Conservation (phyloP, 2,329 filamentous ascomycete genomes). For the Akanthomyces uredinophilus region DNA sequence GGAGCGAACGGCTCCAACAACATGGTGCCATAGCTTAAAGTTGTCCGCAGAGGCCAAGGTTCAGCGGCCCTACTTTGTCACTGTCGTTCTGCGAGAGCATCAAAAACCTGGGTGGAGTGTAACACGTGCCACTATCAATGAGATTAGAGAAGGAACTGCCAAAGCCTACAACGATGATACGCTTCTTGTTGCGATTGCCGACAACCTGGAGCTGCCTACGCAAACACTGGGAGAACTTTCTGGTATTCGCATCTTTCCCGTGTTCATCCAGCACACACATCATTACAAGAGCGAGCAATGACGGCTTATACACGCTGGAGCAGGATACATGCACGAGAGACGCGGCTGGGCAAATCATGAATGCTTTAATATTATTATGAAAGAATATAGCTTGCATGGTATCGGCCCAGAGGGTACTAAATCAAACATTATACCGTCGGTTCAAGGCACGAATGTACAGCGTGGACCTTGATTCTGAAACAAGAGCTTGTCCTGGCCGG, state of each 20-base stretch:
- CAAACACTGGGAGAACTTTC: no score
- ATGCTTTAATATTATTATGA: slow-evolving; percentile 1
- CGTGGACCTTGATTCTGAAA: neutral
- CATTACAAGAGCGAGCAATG: neutral
- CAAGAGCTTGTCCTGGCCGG: neutral
- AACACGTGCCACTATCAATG: neutral
- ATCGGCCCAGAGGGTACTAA: neutral
- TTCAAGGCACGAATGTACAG: neutral
- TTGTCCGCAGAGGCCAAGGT: neutral
- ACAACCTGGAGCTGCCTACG: neutral
- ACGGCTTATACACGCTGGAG: no score
- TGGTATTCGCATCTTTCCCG: neutral
- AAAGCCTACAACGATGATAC: no score
- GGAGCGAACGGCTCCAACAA: neutral
- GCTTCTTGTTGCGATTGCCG: neutral
- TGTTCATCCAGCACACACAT: neutral
- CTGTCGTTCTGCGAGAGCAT: neutral
- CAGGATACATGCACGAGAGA: no score
- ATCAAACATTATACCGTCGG: neutral
- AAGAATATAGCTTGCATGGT: neutral
- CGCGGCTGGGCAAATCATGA: neutral
- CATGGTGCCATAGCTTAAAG: neutral
- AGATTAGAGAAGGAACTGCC: neutral
- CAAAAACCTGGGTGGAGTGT: neutral
- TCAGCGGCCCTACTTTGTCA: neutral